Conservation (phyloP, 495 filamentous ascomycete genomes). For the Xylona heveae region DNA sequence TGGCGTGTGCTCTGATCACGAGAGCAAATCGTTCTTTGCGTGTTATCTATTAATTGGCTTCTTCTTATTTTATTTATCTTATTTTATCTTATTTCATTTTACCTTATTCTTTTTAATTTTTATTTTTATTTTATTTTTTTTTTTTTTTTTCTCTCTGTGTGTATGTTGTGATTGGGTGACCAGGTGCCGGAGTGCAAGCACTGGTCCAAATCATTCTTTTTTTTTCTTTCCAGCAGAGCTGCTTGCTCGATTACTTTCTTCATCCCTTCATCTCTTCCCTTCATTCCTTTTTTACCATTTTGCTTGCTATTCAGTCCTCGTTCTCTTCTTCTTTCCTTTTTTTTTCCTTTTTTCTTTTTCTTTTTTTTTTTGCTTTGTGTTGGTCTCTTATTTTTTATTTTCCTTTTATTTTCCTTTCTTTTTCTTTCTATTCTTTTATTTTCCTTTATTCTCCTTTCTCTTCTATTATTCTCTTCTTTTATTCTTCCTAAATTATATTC, state of each 20-base stretch:
- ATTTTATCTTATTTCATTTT: conserved; percentile 7
- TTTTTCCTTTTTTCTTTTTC: not conserved
- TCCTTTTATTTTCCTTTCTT: not conserved
- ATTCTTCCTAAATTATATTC: conserved; percentile 6
- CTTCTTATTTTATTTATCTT: conserved; percentile 12
- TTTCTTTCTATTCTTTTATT: not conserved
- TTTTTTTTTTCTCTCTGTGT: conserved; percentile 8
- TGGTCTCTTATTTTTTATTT: not conserved
- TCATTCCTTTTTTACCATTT: conserved; percentile 4
- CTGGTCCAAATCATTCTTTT: conserved; percentile 8
- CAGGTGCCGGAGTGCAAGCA: no score
- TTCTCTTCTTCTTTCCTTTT: conserved; percentile 1
- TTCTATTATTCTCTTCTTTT: conserved; percentile 2
- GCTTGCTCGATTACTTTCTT: conserved; percentile 9
- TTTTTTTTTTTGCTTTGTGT: conserved; percentile 1
- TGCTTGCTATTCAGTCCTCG: conserved; percentile 1
- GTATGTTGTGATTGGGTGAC: conserved; percentile 3
- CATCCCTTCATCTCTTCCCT: conserved; percentile 7
- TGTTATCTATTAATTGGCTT: conserved; percentile 24
- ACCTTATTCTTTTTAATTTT: conserved; percentile 15
- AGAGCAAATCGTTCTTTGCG: no score
- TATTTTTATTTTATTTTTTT: conserved; percentile 10
- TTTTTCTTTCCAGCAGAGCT: conserved; percentile 4
- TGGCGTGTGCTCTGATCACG: conserved; percentile 9
- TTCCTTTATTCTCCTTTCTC: conserved; percentile 1